These are phyloP conservation scores for Polymyxa betae DNA, from an alignment of 208 protist species.

Conservation along the genomic window DNA sequence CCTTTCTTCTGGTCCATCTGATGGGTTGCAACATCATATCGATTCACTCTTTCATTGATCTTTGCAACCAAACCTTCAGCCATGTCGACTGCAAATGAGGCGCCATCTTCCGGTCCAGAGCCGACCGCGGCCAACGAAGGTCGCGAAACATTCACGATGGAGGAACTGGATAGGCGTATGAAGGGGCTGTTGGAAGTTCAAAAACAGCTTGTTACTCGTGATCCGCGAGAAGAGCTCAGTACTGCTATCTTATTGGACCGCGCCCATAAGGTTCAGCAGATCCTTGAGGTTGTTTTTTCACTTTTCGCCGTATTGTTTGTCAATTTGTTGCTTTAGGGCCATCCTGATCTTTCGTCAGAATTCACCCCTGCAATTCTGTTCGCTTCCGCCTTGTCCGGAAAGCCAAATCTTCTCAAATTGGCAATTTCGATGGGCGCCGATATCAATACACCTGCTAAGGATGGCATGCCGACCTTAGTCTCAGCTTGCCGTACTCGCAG, in stretches of 20 bases:
- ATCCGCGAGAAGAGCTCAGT: slow-evolving; percentile 33
- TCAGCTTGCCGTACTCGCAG: slow-evolving; percentile 1
- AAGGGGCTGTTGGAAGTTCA: slow-evolving; percentile 42
- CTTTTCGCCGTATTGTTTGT: neutral
- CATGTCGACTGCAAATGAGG: too few relatives aligned
- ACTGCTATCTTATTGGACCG: slow-evolving; percentile 39
- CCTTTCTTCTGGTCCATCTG: too few relatives aligned
- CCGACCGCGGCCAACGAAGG: neutral
- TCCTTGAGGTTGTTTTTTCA: slow-evolving; percentile 6
- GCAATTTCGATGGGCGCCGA: slow-evolving; percentile 29
- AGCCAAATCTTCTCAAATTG: slow-evolving; percentile 39
- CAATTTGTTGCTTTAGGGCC: neutral
- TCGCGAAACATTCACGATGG: slow-evolving; percentile 38
- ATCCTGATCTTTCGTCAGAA: slow-evolving; percentile 5
- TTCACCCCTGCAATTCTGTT: slow-evolving; percentile 17
- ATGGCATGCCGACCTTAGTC: slow-evolving; percentile 38
- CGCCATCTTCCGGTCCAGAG: too few relatives aligned
- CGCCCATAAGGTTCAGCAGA: slow-evolving; percentile 46
- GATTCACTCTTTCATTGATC: too few relatives aligned
- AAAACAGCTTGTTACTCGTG: slow-evolving; percentile 9
- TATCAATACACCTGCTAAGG: slow-evolving; percentile 50
- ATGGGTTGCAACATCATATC: too few relatives aligned
- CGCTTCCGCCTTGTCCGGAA: slow-evolving; percentile 13
- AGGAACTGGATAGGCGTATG: slow-evolving; percentile 32
- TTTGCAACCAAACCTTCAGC: too few relatives aligned